These are phyloP conservation scores for Nicotiana attenuata DNA, from an alignment of 257 asterid genomes.

Conservation along the genomic window DNA sequence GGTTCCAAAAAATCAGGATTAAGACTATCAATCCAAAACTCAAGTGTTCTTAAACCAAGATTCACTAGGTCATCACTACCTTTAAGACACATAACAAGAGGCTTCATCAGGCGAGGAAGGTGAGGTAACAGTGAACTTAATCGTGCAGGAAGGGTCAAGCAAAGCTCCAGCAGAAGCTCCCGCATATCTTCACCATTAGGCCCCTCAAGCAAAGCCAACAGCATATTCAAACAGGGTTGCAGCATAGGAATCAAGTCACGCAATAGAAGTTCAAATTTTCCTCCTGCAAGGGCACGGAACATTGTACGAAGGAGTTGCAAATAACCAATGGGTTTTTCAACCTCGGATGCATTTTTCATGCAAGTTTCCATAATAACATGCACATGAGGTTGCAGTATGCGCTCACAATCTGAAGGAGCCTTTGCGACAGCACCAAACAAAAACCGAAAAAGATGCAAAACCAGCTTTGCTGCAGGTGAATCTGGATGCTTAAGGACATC, in stretches of 20 bases:
- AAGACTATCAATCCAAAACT: slow-evolving; percentile 99
- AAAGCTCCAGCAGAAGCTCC: slow-evolving; percentile 85
- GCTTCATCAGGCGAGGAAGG: slow-evolving; percentile 96
- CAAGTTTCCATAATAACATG: slow-evolving; percentile 93
- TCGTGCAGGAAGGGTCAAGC: slow-evolving; percentile 86
- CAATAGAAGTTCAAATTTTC: slow-evolving; percentile 86
- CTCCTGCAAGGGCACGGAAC: slow-evolving; percentile 98
- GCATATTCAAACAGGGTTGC: slow-evolving; percentile 87
- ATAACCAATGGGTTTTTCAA: slow-evolving; percentile 86
- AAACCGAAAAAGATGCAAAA: slow-evolving; percentile 92
- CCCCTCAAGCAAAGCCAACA: slow-evolving; percentile 93
- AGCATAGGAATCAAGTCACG: slow-evolving; percentile 86
- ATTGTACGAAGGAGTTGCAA: slow-evolving; percentile 94
- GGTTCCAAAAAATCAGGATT: slow-evolving; percentile 99
- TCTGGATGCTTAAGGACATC: slow-evolving; percentile 97
- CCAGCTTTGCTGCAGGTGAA: slow-evolving; percentile 98
- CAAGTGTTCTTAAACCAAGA: slow-evolving; percentile 94
- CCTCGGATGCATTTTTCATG: slow-evolving; percentile 87
- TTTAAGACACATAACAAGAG: slow-evolving; percentile 95
- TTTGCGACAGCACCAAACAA: slow-evolving; percentile 88
- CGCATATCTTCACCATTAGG: slow-evolving; percentile 91
- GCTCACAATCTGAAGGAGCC: slow-evolving; percentile 96
- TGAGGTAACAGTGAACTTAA: slow-evolving; percentile 91
- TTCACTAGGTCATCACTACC: slow-evolving; percentile 90
- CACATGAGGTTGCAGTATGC: slow-evolving; percentile 95